Conservation (phyloP, 176 grass and related monocot genomes). For the Zizania latifolia region DNA sequence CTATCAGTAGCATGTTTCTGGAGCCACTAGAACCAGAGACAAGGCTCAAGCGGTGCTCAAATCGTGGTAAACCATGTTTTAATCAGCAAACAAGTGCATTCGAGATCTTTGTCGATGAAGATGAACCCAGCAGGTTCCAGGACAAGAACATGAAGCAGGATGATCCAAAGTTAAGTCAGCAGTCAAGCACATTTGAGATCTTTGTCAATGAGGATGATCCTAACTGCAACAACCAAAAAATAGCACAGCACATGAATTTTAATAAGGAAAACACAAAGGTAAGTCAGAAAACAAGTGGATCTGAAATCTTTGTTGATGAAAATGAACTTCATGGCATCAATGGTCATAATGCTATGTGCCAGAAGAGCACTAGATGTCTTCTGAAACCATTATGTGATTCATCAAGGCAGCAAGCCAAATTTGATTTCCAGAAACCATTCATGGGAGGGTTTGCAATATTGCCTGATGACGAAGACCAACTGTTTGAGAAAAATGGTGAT, state of each 20-base stretch:
- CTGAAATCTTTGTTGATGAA: constrained; percentile 75
- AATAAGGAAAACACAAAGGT: constrained; percentile 31
- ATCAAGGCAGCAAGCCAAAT: constrained; percentile 6
- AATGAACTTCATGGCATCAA: constrained; percentile 20
- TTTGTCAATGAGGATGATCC: constrained; percentile 59
- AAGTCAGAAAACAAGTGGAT: constrained; percentile 33
- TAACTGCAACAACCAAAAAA: constrained; percentile 22
- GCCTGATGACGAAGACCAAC: constrained; percentile 59
- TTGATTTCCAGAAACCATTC: constrained; percentile 46
- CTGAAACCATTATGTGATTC: constrained; percentile 18
- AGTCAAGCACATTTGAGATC: constrained; percentile 63
- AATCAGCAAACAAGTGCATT: constrained; percentile 54
- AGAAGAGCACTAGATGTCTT: constrained; percentile 18
- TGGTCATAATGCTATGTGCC: constrained; percentile 15
- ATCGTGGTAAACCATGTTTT: constrained; percentile 35
- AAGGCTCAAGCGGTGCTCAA: constrained; percentile 53
- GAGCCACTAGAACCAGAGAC: constrained; percentile 77
- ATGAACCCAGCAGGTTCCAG: constrained; percentile 23
- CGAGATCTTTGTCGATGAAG: constrained; percentile 84
- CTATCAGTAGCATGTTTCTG: constrained; percentile 85
- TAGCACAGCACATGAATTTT: constrained; percentile 12
- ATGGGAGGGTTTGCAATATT: constrained; percentile 68
- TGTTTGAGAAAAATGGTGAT: constrained; percentile 18
- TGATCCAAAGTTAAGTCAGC: constrained; percentile 32
- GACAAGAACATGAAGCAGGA: constrained; percentile 22